phyloP scores from a whole-genome alignment of 352 stramenopile genomes.

The Globisporangium nodosum region DNA sequence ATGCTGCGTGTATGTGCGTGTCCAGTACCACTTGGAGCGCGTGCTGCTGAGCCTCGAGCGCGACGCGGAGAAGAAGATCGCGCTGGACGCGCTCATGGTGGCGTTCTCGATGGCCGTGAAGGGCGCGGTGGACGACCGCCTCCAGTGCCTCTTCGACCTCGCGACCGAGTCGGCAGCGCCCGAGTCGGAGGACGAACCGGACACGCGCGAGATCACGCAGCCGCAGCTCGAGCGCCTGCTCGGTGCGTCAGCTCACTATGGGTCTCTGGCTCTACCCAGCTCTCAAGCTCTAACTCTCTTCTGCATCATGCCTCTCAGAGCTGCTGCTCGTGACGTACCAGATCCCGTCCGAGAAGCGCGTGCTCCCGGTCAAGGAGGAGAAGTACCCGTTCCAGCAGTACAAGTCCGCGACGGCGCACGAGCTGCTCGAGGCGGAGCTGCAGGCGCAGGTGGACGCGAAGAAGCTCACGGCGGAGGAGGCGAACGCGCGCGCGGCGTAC shows the following conservation, averaged over 20 bases:
- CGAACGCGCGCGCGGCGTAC: slow-evolving; percentile 41
- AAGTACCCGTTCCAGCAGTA: slow-evolving; percentile 81
- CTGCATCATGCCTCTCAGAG: slow-evolving; percentile 12
- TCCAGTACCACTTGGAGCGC: slow-evolving; percentile 69
- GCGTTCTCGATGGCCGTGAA: slow-evolving; percentile 84
- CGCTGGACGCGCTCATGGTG: slow-evolving; percentile 69
- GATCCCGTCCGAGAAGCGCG: slow-evolving; percentile 81
- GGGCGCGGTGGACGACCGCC: slow-evolving; percentile 56
- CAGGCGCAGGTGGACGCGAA: slow-evolving; percentile 39
- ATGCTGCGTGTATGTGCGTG: not conserved
- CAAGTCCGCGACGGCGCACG: slow-evolving; percentile 30
- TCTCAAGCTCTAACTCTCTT: not conserved
- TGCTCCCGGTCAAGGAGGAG: slow-evolving; percentile 53
- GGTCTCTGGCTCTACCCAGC: not conserved
- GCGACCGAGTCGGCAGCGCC: slow-evolving; percentile 30
- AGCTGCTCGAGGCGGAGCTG: slow-evolving; percentile 28
- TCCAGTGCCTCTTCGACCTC: slow-evolving; percentile 69
- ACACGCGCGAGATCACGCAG: slow-evolving; percentile 42
- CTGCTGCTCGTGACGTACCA: slow-evolving; percentile 75
- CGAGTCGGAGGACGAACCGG: slow-evolving; percentile 15
- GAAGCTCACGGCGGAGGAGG: slow-evolving; percentile 52
- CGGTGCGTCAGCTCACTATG: slow-evolving; percentile 9
- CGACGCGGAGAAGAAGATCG: slow-evolving; percentile 46
- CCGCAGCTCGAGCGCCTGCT: slow-evolving; percentile 56
- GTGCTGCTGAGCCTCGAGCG: slow-evolving; percentile 63